Evolutionary conservation across 2,329 filamentous ascomycete species (phyloP).

Genomic region (Claviceps pusilla): DNA sequence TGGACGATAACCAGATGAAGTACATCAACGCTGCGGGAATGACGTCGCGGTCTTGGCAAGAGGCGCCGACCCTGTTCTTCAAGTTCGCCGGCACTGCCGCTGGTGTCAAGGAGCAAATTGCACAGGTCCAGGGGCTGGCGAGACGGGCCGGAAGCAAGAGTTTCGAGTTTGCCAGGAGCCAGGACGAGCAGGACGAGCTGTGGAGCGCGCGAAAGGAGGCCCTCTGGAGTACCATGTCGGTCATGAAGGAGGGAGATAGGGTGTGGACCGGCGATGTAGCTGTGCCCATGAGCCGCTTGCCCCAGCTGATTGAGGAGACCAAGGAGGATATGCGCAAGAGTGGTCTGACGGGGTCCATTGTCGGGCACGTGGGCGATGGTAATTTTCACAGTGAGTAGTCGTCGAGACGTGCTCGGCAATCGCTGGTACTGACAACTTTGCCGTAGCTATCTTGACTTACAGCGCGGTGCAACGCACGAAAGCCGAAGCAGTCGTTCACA

Average conservation of each 20-base stretch:
- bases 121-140: constrained; percentile 49
- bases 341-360: constrained; percentile 35
- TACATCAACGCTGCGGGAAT: constrained; percentile 51
- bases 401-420: neutral
- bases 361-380: constrained; percentile 62
- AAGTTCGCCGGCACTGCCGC: constrained; percentile 60
- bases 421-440: neutral
- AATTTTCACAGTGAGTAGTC: constrained; percentile 51
- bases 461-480: constrained; percentile 51
- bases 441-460: constrained; percentile 39
- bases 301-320: constrained; percentile 65
- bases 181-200: constrained; percentile 58
- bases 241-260: constrained; percentile 48
- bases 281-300: constrained; percentile 60
- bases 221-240: constrained; percentile 63
- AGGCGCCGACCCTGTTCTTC: constrained; percentile 68
- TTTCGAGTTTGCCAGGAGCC: constrained; percentile 62
- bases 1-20: constrained; percentile 82
- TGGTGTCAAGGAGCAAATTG: constrained; percentile 66
- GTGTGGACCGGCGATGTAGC: constrained; percentile 83
- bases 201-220: constrained; percentile 78
- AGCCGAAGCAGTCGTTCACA: constrained; percentile 58
- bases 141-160: constrained; percentile 45
- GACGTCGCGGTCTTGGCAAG: constrained; percentile 53
- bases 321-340: constrained; percentile 28